These are phyloP conservation scores for Zygnema cylindricum DNA, from an alignment of 139 green algal species.

Conservation along the genomic window DNA sequence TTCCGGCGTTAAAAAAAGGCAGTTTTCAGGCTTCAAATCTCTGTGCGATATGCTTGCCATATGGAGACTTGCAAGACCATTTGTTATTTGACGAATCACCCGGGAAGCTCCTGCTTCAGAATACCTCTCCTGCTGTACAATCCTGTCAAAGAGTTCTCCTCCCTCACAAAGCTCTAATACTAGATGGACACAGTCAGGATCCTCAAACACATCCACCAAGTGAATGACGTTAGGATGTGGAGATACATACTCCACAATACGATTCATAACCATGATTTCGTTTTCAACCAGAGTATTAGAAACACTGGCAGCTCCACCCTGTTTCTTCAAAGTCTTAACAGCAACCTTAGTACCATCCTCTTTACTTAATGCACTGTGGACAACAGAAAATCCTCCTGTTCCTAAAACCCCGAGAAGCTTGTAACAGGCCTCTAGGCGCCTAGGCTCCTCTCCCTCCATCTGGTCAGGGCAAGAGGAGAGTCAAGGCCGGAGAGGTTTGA, in stretches of 20 bases:
- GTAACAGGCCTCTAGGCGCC: conserved; percentile 55
- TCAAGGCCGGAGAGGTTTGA: too few relatives aligned
- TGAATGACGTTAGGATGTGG: conserved; percentile 60
- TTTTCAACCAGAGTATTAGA: conserved; percentile 54
- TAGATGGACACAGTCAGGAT: conserved; percentile 60
- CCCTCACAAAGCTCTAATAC: conserved; percentile 90
- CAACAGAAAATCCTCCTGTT: conserved; percentile 56
- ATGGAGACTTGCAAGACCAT: conserved; percentile 53
- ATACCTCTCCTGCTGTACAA: conserved; percentile 70
- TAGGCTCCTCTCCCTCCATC: background rate
- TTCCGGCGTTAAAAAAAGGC: conserved; percentile 83
- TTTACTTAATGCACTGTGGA: conserved; percentile 16
- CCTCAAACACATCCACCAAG: conserved; percentile 62
- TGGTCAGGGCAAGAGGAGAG: too few relatives aligned
- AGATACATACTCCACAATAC: conserved; percentile 46
- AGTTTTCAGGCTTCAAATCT: conserved; percentile 92
- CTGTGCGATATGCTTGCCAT: conserved; percentile 58
- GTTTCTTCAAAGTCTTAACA: conserved; percentile 60
- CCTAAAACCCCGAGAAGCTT: conserved; percentile 48
- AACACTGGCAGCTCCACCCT: conserved; percentile 15
- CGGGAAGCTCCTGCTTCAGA: conserved; percentile 41
- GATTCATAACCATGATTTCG: conserved; percentile 60
- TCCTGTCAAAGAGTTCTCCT: conserved; percentile 95
- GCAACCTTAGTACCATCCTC: conserved; percentile 46
- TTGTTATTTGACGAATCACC: conserved; percentile 51